A percentile compares a stretch with the other conserved stretches of the same genome.
These are phyloP conservation scores for Calvatia gigantea DNA, from an alignment of 768 basidiomycete species.

Conservation along the genomic window DNA sequence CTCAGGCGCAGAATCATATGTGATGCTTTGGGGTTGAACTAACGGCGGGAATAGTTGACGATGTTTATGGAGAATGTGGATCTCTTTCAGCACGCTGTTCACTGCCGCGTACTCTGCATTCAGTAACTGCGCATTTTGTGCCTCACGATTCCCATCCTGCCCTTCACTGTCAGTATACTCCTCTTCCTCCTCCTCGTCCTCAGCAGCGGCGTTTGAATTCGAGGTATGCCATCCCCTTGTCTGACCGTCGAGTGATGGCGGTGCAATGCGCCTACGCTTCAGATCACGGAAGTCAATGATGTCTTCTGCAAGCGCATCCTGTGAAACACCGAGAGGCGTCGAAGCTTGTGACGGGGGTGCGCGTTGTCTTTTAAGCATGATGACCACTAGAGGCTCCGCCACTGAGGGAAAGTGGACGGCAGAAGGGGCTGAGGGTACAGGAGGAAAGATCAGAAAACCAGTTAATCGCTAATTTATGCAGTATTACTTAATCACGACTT, in stretches of 20 bases:
- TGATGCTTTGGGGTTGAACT: conserved; percentile 3
- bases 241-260: conserved; percentile 52
- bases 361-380: conserved; percentile 56
- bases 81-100: conserved; percentile 65
- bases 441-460: conserved; percentile 17
- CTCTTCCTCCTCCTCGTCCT: conserved; percentile 33
- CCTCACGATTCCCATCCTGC: conserved; percentile 23
- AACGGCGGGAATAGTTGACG: conserved; percentile 43
- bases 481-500: conserved; percentile 11
- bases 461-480: conserved; percentile 9
- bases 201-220: conserved; percentile 23
- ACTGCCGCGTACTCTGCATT: conserved; percentile 50
- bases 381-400: not conserved
- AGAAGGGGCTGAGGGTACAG: conserved; percentile 20
- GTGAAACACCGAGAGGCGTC: conserved; percentile 10
- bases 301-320: conserved; percentile 23
- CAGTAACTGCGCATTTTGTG: not conserved
- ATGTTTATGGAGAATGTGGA: conserved; percentile 68
- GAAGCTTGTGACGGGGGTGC: conserved; percentile 38
- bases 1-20: not conserved
- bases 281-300: conserved; percentile 25
- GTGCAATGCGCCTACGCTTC: conserved; percentile 53
- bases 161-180: conserved; percentile 22
- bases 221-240: conserved; percentile 41
- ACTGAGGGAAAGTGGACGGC: not conserved